Conservation (phyloP, 768 basidiomycete genomes). For the Boletus subparvulus region DNA sequence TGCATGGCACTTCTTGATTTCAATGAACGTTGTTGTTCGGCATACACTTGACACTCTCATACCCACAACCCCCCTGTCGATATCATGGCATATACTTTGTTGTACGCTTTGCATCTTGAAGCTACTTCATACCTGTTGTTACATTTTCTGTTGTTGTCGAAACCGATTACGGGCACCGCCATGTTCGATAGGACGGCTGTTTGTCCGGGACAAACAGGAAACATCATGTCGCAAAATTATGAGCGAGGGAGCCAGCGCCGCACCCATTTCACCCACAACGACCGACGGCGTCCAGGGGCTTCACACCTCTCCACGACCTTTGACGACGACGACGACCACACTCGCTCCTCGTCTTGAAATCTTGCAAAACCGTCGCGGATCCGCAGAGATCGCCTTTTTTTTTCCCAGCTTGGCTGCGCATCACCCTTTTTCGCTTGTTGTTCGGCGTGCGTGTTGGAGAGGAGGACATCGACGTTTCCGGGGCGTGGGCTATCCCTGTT, state of each 20-base stretch:
- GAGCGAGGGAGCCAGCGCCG: slow-evolving; percentile 19
- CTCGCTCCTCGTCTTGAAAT: slow-evolving; percentile 49
- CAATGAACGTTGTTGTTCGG: neutral
- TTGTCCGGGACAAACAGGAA: slow-evolving; percentile 35
- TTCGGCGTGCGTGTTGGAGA: neutral
- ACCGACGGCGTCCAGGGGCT: slow-evolving; percentile 13
- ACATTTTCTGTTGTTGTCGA: neutral
- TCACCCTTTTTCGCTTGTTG: slow-evolving; percentile 1
- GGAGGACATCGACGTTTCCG: neutral
- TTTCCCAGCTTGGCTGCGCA: neutral
- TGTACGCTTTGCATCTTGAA: slow-evolving; percentile 10
- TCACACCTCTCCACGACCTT: neutral
- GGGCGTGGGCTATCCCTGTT: neutral
- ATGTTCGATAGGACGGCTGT: slow-evolving; percentile 20
- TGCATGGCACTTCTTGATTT: slow-evolving; percentile 37
- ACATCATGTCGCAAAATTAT: slow-evolving; percentile 39
- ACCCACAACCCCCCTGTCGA: slow-evolving; percentile 9
- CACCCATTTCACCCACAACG: slow-evolving; percentile 28
- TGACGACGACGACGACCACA: neutral
- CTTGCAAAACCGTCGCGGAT: slow-evolving; percentile 62
- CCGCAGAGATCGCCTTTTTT: slow-evolving; percentile 54
- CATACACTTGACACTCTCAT: slow-evolving; percentile 15
- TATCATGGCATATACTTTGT: slow-evolving; percentile 4
- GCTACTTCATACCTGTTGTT: neutral
- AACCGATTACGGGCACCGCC: neutral